Evolutionary conservation across 2,329 filamentous ascomycete genomes (phyloP).

Genomic region (Ophiostoma pallidulum): DNA sequence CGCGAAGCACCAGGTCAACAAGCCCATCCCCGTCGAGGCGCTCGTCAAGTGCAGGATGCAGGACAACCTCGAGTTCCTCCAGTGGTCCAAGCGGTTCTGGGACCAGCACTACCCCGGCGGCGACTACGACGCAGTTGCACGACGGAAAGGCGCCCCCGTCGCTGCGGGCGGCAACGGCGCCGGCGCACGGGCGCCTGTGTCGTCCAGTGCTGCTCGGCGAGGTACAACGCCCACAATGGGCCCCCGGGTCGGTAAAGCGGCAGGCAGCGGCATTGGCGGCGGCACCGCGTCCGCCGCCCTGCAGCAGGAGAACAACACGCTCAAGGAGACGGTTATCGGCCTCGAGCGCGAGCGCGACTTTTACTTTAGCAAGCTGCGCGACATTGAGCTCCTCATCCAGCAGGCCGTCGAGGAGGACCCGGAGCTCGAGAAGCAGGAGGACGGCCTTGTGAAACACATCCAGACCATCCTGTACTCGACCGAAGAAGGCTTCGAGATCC

Average conservation of each 20-base stretch:
- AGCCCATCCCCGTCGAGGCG: conserved; percentile 76
- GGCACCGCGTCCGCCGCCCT: conserved; percentile 61
- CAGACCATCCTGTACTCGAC: conserved; percentile 96
- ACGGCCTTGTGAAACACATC: conserved; percentile 87
- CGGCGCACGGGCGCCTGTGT: conserved; percentile 40
- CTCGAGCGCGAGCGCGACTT: conserved; percentile 96
- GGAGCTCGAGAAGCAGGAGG: conserved; percentile 87
- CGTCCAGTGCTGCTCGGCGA: conserved; percentile 38
- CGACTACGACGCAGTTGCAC: conserved; percentile 83
- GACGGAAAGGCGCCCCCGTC: conserved; percentile 61
- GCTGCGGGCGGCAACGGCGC: conserved; percentile 34
- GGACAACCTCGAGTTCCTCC: conserved; percentile 97
- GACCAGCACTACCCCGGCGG: conserved; percentile 96
- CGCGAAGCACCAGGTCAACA: conserved; percentile 77
- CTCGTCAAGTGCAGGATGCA: conserved; percentile 99
- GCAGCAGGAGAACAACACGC: conserved; percentile 72
- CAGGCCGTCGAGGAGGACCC: conserved; percentile 87
- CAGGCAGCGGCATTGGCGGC: conserved; percentile 31
- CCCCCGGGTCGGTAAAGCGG: conserved; percentile 32
- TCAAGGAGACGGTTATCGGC: conserved; percentile 92
- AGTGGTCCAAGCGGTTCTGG: conserved; percentile 96
- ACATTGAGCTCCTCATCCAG: conserved; percentile 93
- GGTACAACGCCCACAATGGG: conserved; percentile 55
- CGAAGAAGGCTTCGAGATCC: conserved; percentile 87
- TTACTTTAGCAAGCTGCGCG: conserved; percentile 96